Percentiles rank a stretch among this genome's conserved stretches.
Evolutionary conservation across 345 rosid genomes (phyloP).

Genomic region (Ceriops tagal): DNA sequence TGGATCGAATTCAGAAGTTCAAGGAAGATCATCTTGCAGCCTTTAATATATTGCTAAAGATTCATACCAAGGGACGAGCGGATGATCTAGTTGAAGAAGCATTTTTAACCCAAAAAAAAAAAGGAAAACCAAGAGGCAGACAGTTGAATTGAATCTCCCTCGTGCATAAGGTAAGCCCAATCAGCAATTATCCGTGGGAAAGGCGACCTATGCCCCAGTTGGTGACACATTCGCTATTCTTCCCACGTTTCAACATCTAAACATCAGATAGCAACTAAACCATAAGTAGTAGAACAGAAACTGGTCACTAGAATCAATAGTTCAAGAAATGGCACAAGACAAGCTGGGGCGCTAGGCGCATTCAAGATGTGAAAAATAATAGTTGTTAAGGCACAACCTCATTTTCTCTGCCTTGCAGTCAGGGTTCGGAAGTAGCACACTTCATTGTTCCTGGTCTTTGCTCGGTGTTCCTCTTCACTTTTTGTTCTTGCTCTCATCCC

Average conservation of each 20-base stretch:
- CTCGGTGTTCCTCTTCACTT: constrained; percentile 22
- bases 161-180: too few relatives aligned
- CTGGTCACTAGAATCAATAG: neutral
- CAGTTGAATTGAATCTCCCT: constrained; percentile 34
- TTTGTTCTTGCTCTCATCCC: constrained; percentile 57
- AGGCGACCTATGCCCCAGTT: too few relatives aligned
- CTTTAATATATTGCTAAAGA: constrained; percentile 30
- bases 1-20: constrained; percentile 34
- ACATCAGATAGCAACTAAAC: neutral
- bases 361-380: neutral
- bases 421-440: neutral
- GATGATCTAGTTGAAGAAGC: constrained; percentile 30
- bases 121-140: constrained; percentile 35
- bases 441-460: neutral
- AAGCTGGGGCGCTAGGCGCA: neutral
- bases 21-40: constrained; percentile 39
- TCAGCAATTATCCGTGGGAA: too few relatives aligned
- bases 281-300: constrained; percentile 8
- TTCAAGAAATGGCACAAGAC: neutral
- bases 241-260: neutral
- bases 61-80: constrained; percentile 39
- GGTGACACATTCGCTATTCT: neutral
- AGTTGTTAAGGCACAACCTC: neutral
- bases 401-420: neutral
- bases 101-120: neutral